Evolutionary conservation across 768 basidiomycete genomes (phyloP).

Genomic region (Rhodocollybia butyracea): DNA sequence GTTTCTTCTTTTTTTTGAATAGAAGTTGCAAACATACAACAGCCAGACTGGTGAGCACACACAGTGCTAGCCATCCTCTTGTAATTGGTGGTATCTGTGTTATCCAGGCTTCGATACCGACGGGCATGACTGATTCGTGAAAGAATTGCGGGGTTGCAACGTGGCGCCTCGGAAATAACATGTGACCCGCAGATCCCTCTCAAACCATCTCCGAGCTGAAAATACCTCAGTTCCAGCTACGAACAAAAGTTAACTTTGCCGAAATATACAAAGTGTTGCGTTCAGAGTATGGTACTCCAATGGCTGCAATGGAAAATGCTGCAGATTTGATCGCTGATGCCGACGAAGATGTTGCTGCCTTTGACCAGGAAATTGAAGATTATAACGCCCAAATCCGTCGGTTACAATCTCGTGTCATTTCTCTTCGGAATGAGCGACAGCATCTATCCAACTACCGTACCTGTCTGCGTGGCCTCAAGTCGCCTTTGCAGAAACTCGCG

Average conservation of each 20-base stretch:
- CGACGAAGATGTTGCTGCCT: too few species aligned
- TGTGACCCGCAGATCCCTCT: too few species aligned
- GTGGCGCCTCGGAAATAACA: not conserved
- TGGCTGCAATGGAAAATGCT: too few species aligned
- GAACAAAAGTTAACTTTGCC: too few species aligned
- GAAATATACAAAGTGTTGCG: too few species aligned
- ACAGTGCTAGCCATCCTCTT: constrained; percentile 77
- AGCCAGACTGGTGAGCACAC: constrained; percentile 77
- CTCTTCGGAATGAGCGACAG: not conserved
- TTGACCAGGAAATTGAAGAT: too few species aligned
- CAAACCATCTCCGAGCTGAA: too few species aligned
- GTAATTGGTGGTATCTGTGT: constrained; percentile 91
- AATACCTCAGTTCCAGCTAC: too few species aligned
- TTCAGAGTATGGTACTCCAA: too few species aligned
- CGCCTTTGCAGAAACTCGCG: not conserved
- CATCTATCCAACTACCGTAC: not conserved
- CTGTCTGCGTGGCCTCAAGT: not conserved
- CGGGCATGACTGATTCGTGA: constrained; percentile 68
- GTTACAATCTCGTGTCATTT: not conserved
- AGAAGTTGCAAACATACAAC: constrained; percentile 61
- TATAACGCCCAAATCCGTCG: not conserved
- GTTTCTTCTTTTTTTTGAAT: constrained; percentile 2
- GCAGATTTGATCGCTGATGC: too few species aligned
- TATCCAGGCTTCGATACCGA: constrained; percentile 88
- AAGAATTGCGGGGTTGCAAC: not conserved